Conservation (phyloP, 805 yeast genomes). For the Teunomyces kruisii region DNA sequence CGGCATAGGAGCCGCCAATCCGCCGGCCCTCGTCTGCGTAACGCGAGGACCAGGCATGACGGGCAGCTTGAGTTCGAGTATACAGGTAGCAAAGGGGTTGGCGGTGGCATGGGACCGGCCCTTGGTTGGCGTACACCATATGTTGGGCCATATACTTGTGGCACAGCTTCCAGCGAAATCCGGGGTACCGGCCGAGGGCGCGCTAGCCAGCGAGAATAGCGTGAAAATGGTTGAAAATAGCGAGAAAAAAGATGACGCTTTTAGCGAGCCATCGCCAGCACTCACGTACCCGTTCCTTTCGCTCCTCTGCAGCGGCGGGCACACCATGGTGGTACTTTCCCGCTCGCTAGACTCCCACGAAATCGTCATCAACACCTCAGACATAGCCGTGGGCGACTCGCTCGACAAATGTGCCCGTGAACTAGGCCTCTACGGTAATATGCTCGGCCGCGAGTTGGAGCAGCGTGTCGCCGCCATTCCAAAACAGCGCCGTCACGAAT, state of each 20-base stretch:
- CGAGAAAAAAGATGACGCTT: not conserved
- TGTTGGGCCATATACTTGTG: constrained; percentile 86
- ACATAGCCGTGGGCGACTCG: constrained; percentile 92
- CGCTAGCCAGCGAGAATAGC: not conserved
- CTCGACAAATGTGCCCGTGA: constrained; percentile 90
- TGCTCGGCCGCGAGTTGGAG: constrained; percentile 87
- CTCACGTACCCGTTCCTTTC: constrained; percentile 66
- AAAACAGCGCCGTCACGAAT: constrained; percentile 24
- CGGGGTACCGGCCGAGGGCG: not conserved
- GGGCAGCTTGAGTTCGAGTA: constrained; percentile 80
- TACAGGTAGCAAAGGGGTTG: constrained; percentile 83
- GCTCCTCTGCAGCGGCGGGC: constrained; percentile 89
- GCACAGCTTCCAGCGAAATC: constrained; percentile 23
- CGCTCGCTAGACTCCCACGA: constrained; percentile 62
- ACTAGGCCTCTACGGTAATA: constrained; percentile 74
- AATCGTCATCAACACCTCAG: constrained; percentile 71
- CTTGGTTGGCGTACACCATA: constrained; percentile 88
- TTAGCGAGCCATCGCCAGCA: constrained; percentile 47
- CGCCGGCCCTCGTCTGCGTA: constrained; percentile 78
- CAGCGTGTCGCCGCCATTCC: constrained; percentile 40
- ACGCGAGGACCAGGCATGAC: constrained; percentile 98
- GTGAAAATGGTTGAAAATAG: too few species aligned
- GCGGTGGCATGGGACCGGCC: constrained; percentile 77
- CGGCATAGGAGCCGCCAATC: constrained; percentile 24
- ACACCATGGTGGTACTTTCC: constrained; percentile 81